A percentile compares a stretch with the other conserved stretches of the same genome.
Conservation (phyloP, 2,329 filamentous ascomycete genomes). For the Neopestalotiopsis rosae region DNA sequence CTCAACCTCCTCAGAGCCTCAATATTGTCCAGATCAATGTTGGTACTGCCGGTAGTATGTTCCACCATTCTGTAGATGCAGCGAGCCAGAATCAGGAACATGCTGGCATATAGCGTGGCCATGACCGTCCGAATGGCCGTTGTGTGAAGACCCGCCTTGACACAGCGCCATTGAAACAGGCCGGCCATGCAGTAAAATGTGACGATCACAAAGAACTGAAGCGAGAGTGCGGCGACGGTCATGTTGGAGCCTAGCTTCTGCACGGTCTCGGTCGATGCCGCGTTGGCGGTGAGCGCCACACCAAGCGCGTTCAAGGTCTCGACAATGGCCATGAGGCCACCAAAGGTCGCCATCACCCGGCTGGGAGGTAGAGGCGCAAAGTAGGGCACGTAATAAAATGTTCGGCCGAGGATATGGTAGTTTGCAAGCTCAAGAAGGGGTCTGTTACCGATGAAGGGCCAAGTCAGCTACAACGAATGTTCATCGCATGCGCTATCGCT, state of each 20-base stretch:
- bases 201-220: constrained; percentile 60
- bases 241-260: constrained; percentile 50
- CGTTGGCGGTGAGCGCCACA: constrained; percentile 53
- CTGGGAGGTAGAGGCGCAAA: constrained; percentile 53
- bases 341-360: constrained; percentile 47
- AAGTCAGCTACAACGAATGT: constrained; percentile 18
- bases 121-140: constrained; percentile 42
- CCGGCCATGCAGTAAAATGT: constrained; percentile 54
- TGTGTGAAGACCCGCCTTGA: constrained; percentile 39
- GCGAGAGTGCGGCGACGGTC: constrained; percentile 54
- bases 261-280: constrained; percentile 40
- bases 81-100: constrained; percentile 53
- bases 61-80: constrained; percentile 66
- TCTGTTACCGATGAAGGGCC: constrained; percentile 29
- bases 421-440: constrained; percentile 62
- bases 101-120: constrained; percentile 56
- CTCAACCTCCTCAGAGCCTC: constrained; percentile 44
- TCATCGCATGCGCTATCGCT: too few relatives aligned
- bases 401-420: constrained; percentile 61
- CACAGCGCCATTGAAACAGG: constrained; percentile 54
- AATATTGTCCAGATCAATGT: constrained; percentile 44
- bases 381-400: constrained; percentile 64
- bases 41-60: constrained; percentile 55
- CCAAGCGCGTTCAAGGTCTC: constrained; percentile 56
- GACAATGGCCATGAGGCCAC: constrained; percentile 49